Percentiles rank a stretch among this genome's conserved stretches.
phyloP scores from a whole-genome alignment of 257 asterid genomes.

The Solanum megistacrolobum region DNA sequence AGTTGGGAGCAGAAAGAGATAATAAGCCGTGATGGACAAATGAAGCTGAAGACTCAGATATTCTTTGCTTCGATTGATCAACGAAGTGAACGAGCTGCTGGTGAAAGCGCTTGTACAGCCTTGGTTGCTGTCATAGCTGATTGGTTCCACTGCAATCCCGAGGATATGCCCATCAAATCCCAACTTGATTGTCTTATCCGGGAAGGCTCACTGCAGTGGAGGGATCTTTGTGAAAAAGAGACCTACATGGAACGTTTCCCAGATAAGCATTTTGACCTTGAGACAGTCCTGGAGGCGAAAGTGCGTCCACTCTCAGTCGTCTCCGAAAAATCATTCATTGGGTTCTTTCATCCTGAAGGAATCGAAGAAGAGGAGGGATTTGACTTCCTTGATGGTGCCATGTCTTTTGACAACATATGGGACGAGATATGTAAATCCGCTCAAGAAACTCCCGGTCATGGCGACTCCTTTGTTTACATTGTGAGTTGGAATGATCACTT shows the following conservation, averaged over 20 bases:
- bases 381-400: conserved; percentile 2
- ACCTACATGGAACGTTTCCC: not conserved
- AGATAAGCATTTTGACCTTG: conserved; percentile 8
- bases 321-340: conserved; percentile 2
- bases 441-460: not conserved
- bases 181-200: conserved; percentile 4
- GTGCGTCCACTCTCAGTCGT: conserved; percentile 4
- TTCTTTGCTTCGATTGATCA: conserved; percentile 15
- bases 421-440: not conserved
- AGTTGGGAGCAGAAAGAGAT: conserved; percentile 11
- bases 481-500: conserved; percentile 12
- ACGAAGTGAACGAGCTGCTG: conserved; percentile 6
- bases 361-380: not conserved
- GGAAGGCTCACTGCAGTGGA: conserved; percentile 8
- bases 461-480: not conserved
- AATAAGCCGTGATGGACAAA: conserved; percentile 7
- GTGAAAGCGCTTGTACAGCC: conserved; percentile 13
- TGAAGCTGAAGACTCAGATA: conserved; percentile 3
- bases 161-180: not conserved
- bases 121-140: conserved; percentile 9
- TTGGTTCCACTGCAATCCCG: conserved; percentile 3
- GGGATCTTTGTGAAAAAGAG: conserved; percentile 1
- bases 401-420: conserved; percentile 13
- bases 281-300: conserved; percentile 1
- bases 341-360: conserved; percentile 6